Evolutionary conservation across 129 eudicot species (phyloP), one percentile per base, ranked within the genome.

Genomic region (Arctium lappa): DNA sequence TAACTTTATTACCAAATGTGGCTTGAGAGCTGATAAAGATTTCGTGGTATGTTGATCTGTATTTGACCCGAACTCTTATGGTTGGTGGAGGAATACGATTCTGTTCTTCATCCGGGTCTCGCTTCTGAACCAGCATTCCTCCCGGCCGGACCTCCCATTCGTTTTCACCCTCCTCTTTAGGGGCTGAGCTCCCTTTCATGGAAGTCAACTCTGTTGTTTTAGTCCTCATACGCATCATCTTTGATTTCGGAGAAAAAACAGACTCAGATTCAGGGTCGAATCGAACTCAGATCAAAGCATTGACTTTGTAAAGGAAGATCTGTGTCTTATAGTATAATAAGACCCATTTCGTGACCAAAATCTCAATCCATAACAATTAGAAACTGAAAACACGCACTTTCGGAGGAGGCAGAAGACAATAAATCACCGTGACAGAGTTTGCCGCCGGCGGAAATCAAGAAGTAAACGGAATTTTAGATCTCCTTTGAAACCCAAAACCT

Each of bases 51-150:
- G 83, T 40, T 31, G 97, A 89, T 73, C 93, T 91, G 80, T 82
- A 87, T 74, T 95, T 95, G 88, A 95, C 98, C 75, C 98, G 94
- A 42, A 95, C 97, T 31, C 97, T 80, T 13, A 95, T 95, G 4
- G 90, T 91, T 0, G 98, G 98, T 3, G 94, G 93, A 6, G 96
- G 95, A 18, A 82, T 44, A 0, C 88, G 82, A 87, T 48, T 85
- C 9, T 79, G 80, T 12, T 83, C 88, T 10, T 84, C 82, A 73
- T 92, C 94, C 5, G 90, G 91, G 87, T 83, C 85, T 16, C 98
- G 81, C 56, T 88, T 94, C 88, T 94, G 98, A 11, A 94, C 98
- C 85, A 94, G 80, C 98, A 94, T 94, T 80, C 98, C 98, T 30
- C 98, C 94, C 4, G 98, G 98, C 71, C 97, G 81, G 75, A 92